phyloP scores from a whole-genome alignment of 352 stramenopile genomes.

The Thraustochytrium striatum region DNA sequence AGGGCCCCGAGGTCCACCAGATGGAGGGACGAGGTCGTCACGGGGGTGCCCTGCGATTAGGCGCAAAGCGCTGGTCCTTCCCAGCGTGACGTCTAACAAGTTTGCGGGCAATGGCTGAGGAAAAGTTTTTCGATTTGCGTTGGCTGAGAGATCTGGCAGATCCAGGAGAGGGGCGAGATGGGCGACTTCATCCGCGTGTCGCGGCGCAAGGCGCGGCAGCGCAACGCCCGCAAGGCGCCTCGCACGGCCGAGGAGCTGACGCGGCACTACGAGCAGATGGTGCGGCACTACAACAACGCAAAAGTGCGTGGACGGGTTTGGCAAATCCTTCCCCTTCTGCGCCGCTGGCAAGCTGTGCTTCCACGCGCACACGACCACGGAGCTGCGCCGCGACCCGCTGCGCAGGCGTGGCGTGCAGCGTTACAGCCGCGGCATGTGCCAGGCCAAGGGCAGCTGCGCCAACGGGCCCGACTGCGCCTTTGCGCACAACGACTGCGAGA shows the following conservation, averaged over 20 bases:
- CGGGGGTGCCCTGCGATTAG: too few relatives aligned
- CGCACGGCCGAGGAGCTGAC: not conserved
- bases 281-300: constrained; percentile 36
- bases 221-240: not conserved
- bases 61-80: too few relatives aligned
- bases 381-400: constrained; percentile 12
- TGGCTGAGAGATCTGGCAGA: too few relatives aligned
- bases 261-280: constrained; percentile 14
- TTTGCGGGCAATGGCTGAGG: too few relatives aligned
- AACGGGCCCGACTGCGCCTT: not conserved
- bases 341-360: constrained; percentile 28
- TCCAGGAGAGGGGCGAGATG: too few relatives aligned
- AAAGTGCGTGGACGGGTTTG: constrained; percentile 10
- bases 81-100: too few relatives aligned
- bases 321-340: constrained; percentile 3
- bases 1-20: too few relatives aligned
- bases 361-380: constrained; percentile 15
- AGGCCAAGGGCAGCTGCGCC: not conserved
- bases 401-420: not conserved
- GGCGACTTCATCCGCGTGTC: constrained; percentile 24
- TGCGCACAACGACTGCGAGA: constrained; percentile 44
- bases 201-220: not conserved
- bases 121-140: too few relatives aligned
- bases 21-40: too few relatives aligned
- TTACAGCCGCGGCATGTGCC: constrained; percentile 23